Conservation (phyloP, 306 rosid genomes). For the Fragaria vesca region DNA sequence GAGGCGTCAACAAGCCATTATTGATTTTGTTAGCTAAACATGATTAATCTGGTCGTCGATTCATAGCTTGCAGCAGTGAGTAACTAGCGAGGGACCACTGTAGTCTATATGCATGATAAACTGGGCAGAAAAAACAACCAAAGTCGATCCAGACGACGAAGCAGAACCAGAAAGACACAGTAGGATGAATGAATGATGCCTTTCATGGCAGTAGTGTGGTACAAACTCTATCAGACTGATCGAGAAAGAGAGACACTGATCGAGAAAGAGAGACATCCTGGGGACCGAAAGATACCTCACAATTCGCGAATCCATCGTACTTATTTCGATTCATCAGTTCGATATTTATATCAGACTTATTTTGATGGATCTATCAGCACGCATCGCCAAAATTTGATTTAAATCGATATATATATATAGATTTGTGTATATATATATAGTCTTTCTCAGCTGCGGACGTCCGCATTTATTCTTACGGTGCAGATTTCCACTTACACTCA, state of each 20-base stretch:
- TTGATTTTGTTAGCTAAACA: neutral
- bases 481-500: too few species aligned
- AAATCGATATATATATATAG: neutral
- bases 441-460: too few species aligned
- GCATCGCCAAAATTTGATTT: neutral
- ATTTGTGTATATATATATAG: too few species aligned
- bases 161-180: neutral
- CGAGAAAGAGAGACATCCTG: constrained; percentile 16
- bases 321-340: neutral
- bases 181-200: neutral
- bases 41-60: neutral
- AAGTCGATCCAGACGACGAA: neutral
- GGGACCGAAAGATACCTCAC: constrained; percentile 38
- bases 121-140: neutral
- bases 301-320: neutral
- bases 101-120: neutral
- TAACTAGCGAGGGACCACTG: neutral
- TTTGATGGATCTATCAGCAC: neutral
- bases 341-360: neutral
- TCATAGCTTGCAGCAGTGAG: neutral
- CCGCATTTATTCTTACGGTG: too few species aligned
- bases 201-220: neutral
- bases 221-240: neutral
- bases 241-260: neutral
- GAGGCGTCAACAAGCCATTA: neutral